A percentile compares a stretch with the other conserved stretches of the same genome.
Conservation (phyloP, 140 eudicot species). For the Oenanthe javanica region DNA sequence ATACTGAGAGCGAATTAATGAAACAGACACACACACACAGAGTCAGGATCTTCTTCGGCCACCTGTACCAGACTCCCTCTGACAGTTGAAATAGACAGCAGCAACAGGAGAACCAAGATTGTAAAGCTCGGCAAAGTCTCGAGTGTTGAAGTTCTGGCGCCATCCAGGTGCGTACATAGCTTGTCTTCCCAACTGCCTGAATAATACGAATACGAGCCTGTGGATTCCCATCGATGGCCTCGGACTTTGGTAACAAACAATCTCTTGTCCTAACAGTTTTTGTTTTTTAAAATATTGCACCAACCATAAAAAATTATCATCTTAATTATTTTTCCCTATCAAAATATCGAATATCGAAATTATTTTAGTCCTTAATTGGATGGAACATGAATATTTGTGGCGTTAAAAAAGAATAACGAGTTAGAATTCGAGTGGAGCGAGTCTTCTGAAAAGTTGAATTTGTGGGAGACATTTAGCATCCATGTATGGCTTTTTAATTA, state of each 20-base stretch:
- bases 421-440: too few relatives aligned
- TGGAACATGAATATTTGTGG: too few relatives aligned
- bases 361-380: too few relatives aligned
- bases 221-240: conserved; percentile 77
- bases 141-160: conserved; percentile 77
- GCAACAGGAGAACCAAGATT: conserved; percentile 84
- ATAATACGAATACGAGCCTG: conserved; percentile 57
- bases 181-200: conserved; percentile 68
- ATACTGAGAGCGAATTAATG: too few relatives aligned
- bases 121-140: conserved; percentile 72
- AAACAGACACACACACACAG: not conserved
- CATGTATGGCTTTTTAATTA: not conserved
- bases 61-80: conserved; percentile 66
- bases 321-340: too few relatives aligned
- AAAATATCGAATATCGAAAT: too few relatives aligned
- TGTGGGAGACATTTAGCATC: not conserved
- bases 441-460: not conserved
- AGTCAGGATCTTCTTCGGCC: conserved; percentile 41
- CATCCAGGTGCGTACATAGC: conserved; percentile 75
- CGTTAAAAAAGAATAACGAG: not conserved
- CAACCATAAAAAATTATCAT: not conserved
- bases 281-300: not conserved
- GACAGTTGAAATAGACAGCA: conserved; percentile 66
- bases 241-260: conserved; percentile 69
- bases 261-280: conserved; percentile 46